Evolutionary conservation across 169 alveolate species (phyloP).

Genomic region (Fabrea salina): DNA sequence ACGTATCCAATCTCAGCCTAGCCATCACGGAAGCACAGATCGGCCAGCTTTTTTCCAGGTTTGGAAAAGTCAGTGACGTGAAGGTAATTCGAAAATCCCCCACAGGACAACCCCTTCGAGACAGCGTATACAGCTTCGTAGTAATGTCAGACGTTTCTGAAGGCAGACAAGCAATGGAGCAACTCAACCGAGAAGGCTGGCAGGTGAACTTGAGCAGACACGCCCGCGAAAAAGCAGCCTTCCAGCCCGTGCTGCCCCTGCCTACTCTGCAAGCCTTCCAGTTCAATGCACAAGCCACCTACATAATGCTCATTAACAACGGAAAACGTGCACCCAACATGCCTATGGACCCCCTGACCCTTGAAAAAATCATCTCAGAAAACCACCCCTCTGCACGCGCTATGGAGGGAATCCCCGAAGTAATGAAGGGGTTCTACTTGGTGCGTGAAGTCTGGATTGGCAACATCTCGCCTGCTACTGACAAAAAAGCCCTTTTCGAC

Average conservation of each 20-base stretch:
- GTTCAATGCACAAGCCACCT: not conserved
- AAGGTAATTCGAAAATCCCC: not conserved
- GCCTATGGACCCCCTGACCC: not conserved
- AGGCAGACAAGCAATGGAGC: not conserved
- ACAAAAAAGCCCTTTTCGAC: slow-evolving; percentile 16
- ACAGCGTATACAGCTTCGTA: slow-evolving; percentile 15
- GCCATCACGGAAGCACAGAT: not conserved
- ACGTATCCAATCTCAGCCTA: not conserved
- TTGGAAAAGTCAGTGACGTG: not conserved
- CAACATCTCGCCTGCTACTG: slow-evolving; percentile 25
- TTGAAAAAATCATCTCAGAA: not conserved
- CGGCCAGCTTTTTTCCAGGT: not conserved
- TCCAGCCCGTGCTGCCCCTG: not conserved
- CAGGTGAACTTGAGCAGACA: not conserved
- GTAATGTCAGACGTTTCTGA: not conserved
- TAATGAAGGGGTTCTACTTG: not conserved
- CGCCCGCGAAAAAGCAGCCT: not conserved
- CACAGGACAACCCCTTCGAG: slow-evolving; percentile 9
- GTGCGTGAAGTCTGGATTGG: slow-evolving; percentile 33
- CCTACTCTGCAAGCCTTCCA: not conserved
- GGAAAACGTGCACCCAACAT: not conserved
- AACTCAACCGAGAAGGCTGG: not conserved
- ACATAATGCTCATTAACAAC: slow-evolving; percentile 4
- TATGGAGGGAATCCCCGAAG: not conserved
- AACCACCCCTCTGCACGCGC: not conserved